phyloP scores from a whole-genome alignment of 2,329 filamentous ascomycete species.

The Xylaria sp. region DNA sequence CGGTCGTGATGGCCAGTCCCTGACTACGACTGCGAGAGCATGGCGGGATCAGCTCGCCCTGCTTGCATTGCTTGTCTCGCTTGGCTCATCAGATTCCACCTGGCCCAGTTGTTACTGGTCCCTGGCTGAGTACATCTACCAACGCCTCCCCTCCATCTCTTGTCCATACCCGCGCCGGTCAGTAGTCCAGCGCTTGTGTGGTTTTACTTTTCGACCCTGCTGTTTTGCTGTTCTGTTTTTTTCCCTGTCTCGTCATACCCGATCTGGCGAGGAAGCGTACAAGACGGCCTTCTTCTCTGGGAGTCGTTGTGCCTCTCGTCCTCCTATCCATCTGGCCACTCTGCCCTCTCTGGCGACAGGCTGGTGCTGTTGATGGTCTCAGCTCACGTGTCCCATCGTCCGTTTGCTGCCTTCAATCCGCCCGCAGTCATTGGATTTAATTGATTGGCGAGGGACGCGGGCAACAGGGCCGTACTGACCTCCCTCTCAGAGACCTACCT shows the following conservation, averaged over 20 bases:
- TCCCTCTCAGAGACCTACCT: conserved; percentile 9
- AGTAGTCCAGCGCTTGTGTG: neutral
- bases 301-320: neutral
- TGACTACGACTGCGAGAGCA: neutral
- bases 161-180: neutral
- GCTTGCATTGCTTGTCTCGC: conserved; percentile 1
- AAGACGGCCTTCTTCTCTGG: neutral
- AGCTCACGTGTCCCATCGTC: conserved; percentile 30
- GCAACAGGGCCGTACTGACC: conserved; percentile 14
- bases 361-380: conserved; percentile 11
- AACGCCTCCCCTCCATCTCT: neutral
- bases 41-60: conserved; percentile 13
- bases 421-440: conserved; percentile 27
- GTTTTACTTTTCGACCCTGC: neutral
- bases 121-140: conserved; percentile 19
- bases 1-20: conserved; percentile 37
- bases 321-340: neutral
- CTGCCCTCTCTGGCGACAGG: neutral
- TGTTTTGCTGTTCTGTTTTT: neutral
- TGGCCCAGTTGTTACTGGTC: neutral
- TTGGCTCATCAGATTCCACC: neutral
- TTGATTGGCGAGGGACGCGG: conserved; percentile 24
- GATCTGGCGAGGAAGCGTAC: neutral
- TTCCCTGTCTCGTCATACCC: neutral
- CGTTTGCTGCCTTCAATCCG: conserved; percentile 40